Conservation (phyloP, 2,329 filamentous ascomycete species). For the Cylindrodendrum hubeiense region DNA sequence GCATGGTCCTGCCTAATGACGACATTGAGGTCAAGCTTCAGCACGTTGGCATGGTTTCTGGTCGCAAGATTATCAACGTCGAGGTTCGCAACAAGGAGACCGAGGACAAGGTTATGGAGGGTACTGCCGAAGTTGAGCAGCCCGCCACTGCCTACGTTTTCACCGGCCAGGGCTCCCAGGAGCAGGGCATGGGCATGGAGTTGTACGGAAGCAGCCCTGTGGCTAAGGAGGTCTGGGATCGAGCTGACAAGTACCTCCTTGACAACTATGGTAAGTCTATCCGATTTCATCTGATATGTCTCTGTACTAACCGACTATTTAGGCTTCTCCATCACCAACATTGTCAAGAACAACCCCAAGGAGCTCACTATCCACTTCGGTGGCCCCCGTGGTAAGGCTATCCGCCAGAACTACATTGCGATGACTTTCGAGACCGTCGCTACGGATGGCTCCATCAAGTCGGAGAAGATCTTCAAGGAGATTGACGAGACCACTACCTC, state of each 20-base stretch:
- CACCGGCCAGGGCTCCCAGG: conserved; percentile 97
- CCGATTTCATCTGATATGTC: no score
- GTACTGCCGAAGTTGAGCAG: conserved; percentile 97
- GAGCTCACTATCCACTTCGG: conserved; percentile 99
- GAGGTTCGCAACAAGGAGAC: conserved; percentile 96
- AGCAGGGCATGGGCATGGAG: conserved; percentile 99
- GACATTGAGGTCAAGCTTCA: conserved; percentile 94
- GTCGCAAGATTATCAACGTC: conserved; percentile 99
- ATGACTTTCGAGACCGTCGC: conserved; percentile 99
- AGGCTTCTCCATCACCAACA: conserved; percentile 98
- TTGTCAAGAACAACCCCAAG: conserved; percentile 99
- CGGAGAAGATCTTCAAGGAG: conserved; percentile 99
- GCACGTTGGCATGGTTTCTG: conserved; percentile 97
- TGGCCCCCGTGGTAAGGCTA: conserved; percentile 95
- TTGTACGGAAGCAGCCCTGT: conserved; percentile 94
- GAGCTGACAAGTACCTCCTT: conserved; percentile 96
- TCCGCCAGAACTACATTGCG: conserved; percentile 98
- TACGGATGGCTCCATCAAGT: conserved; percentile 92
- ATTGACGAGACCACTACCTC: conserved; percentile 92
- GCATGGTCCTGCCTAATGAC: conserved; percentile 98
- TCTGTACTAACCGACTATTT: conserved; percentile 22
- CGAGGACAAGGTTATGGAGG: conserved; percentile 94
- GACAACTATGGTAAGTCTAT: conserved; percentile 89
- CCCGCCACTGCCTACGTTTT: conserved; percentile 97
- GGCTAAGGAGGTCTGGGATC: conserved; percentile 97